phyloP scores from a whole-genome alignment of 108 stramenopile genomes.

The Cyclostephanos invisitatus region DNA sequence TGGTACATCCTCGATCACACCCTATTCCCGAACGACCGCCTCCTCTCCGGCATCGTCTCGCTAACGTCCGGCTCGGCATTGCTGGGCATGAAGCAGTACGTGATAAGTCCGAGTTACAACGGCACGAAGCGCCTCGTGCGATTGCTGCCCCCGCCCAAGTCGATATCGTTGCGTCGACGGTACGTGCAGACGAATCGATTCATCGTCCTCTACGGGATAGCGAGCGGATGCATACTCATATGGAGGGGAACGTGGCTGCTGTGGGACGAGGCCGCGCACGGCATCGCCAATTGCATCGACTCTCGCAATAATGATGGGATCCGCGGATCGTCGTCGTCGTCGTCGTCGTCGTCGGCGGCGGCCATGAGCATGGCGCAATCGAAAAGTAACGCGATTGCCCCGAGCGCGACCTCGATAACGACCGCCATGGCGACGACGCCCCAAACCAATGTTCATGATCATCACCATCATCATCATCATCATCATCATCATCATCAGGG shows the following conservation, averaged over 20 bases:
- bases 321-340: neutral
- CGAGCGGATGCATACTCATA: constrained; percentile 57
- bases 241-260: constrained; percentile 77
- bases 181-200: constrained; percentile 48
- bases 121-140: constrained; percentile 26
- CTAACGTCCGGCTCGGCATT: constrained; percentile 41
- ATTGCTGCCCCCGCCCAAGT: constrained; percentile 15
- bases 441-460: neutral
- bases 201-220: constrained; percentile 57
- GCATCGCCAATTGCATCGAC: neutral
- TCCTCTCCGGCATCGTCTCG: constrained; percentile 33
- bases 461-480: constrained; percentile 27
- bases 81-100: constrained; percentile 52
- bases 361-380: too few relatives aligned
- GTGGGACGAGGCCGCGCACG: constrained; percentile 48
- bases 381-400: too few relatives aligned
- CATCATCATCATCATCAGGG: constrained; percentile 20
- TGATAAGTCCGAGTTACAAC: constrained; percentile 41
- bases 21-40: constrained; percentile 55
- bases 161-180: constrained; percentile 2
- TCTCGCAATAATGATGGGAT: neutral
- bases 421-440: neutral
- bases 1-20: constrained; percentile 76
- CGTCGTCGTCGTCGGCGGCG: neutral
- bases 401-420: neutral